phyloP scores from a whole-genome alignment of 2,329 filamentous ascomycete genomes.

The Aspergillus caelatus region DNA sequence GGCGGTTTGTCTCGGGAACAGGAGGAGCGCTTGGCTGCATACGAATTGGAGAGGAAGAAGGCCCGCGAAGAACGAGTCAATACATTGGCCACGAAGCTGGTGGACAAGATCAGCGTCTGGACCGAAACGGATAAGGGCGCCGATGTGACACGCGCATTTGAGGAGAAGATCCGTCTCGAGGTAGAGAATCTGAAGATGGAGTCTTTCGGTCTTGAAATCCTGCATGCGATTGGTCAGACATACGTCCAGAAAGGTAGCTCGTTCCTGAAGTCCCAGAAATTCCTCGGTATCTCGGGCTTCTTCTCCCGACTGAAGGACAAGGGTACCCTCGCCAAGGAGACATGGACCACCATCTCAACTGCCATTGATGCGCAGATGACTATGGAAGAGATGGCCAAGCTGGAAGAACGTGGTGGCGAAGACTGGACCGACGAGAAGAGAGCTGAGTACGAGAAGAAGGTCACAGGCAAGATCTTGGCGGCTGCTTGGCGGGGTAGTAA shows the following conservation, averaged over 20 bases:
- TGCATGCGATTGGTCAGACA: constrained; percentile 90
- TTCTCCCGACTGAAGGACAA: constrained; percentile 94
- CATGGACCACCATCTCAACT: constrained; percentile 95
- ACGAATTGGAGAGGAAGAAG: constrained; percentile 80
- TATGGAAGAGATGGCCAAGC: constrained; percentile 97
- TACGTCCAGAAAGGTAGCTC: constrained; percentile 86
- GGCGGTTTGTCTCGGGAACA: constrained; percentile 86
- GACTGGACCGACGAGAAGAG: constrained; percentile 99
- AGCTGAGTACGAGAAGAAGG: constrained; percentile 89
- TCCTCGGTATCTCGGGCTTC: constrained; percentile 93
- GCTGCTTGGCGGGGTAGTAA: constrained; percentile 96
- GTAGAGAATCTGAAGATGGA: constrained; percentile 99
- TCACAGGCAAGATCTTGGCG: constrained; percentile 96
- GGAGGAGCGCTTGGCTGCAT: constrained; percentile 84
- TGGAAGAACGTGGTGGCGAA: constrained; percentile 91
- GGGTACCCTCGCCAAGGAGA: constrained; percentile 94
- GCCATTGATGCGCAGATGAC: constrained; percentile 97
- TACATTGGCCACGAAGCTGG: constrained; percentile 78
- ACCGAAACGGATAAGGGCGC: constrained; percentile 90
- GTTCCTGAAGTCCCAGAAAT: constrained; percentile 93
- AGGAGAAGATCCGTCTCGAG: constrained; percentile 91
- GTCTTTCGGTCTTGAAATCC: constrained; percentile 92
- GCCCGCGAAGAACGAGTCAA: constrained; percentile 89
- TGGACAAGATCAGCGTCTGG: constrained; percentile 91
- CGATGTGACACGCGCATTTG: constrained; percentile 86